A percentile compares a stretch with the other conserved stretches of the same genome.
Evolutionary conservation across 345 rosid species (phyloP).

Genomic region (Gossypium arboreum): DNA sequence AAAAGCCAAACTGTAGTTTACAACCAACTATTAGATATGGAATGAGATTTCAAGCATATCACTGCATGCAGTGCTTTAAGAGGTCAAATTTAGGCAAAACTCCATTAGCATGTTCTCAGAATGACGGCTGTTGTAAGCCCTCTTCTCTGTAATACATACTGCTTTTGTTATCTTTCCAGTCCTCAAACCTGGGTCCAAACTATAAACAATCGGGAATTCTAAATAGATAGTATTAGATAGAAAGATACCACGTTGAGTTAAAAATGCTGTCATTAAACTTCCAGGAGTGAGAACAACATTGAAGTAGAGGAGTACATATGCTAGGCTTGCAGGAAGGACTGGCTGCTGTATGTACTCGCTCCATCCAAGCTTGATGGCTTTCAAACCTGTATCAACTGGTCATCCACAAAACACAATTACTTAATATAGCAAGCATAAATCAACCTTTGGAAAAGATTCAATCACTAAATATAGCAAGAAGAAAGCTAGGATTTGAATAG

Average conservation of each 20-base stretch:
- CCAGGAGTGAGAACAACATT: conserved; percentile 88
- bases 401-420: conserved; percentile 21
- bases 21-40: background rate
- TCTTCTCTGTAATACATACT: background rate
- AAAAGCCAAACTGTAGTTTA: conserved; percentile 12
- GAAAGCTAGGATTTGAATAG: background rate
- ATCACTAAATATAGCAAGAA: background rate
- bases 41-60: background rate
- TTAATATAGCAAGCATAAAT: conserved; percentile 1
- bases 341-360: conserved; percentile 91
- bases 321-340: conserved; percentile 94
- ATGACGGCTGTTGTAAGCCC: background rate
- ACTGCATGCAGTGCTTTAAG: background rate
- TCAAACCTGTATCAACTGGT: conserved; percentile 49
- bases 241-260: conserved; percentile 71
- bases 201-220: background rate
- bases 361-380: conserved; percentile 92
- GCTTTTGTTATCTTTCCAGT: background rate
- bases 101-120: background rate
- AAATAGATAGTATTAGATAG: background rate
- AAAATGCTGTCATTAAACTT: conserved; percentile 93
- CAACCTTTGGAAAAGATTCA: background rate
- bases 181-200: background rate
- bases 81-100: conserved; percentile 4
- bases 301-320: conserved; percentile 80